Evolutionary conservation across 2,329 filamentous ascomycete species (phyloP).

Genomic region (Rhexocercosporidium sp.): DNA sequence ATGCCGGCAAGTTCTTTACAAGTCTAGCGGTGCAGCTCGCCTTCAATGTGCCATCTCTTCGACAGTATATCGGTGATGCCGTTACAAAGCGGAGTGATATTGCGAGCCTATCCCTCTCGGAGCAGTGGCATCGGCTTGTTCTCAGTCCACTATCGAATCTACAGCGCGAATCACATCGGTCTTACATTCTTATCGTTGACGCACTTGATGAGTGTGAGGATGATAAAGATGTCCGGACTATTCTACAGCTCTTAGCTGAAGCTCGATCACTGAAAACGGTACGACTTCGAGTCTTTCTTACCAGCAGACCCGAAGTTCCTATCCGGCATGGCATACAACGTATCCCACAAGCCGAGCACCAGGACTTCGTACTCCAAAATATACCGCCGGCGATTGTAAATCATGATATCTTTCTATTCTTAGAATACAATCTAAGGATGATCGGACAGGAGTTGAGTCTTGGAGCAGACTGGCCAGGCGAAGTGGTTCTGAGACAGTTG

Average conservation of each 20-base stretch:
- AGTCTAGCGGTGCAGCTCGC: conserved; percentile 7
- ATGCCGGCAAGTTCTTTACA: background rate
- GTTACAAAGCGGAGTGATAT: background rate
- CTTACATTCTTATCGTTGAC: conserved; percentile 37
- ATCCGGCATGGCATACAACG: conserved; percentile 31
- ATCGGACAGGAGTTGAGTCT: conserved; percentile 14
- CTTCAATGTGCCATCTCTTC: background rate
- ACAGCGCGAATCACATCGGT: background rate
- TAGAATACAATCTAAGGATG: conserved; percentile 25
- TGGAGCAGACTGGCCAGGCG: conserved; percentile 19
- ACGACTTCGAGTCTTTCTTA: conserved; percentile 38
- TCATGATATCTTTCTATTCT: conserved; percentile 38
- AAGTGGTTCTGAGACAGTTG: conserved; percentile 24
- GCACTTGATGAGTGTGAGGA: conserved; percentile 42
- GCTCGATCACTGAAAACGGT: conserved; percentile 18
- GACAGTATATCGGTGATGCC: background rate
- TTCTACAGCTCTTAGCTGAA: conserved; percentile 37
- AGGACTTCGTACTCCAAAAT: conserved; percentile 37
- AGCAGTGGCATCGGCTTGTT: conserved; percentile 47
- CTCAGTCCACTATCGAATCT: conserved; percentile 42
- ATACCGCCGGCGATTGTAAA: conserved; percentile 32
- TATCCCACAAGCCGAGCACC: conserved; percentile 25
- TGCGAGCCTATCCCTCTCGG: background rate
- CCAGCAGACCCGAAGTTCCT: conserved; percentile 39
- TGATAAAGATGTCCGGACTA: conserved; percentile 28